phyloP scores from a whole-genome alignment of 441 rosid genomes.

The Theobroma grandiflorum region DNA sequence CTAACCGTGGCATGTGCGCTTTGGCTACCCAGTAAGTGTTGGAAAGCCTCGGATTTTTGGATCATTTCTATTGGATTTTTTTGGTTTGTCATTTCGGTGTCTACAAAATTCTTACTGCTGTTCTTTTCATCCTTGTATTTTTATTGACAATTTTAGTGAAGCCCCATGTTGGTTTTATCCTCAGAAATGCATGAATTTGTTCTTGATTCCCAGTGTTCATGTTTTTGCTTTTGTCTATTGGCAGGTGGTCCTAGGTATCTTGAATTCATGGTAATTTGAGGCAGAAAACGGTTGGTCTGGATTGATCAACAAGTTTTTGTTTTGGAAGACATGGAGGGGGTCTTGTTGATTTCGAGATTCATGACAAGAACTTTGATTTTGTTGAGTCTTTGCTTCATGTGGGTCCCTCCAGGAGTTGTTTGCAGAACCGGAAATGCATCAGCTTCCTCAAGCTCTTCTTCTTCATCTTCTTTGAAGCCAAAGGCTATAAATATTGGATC shows the following conservation, averaged over 20 bases:
- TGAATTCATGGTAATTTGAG: conserved; percentile 16
- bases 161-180: background rate
- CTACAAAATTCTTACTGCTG: background rate
- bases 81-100: conserved; percentile 9
- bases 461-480: conserved; percentile 49
- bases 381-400: conserved; percentile 42
- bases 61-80: background rate
- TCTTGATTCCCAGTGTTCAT: background rate
- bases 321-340: conserved; percentile 43
- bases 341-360: conserved; percentile 36
- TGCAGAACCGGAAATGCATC: conserved; percentile 5
- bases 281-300: conserved; percentile 8
- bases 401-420: conserved; percentile 44
- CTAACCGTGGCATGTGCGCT: background rate
- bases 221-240: background rate
- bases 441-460: conserved; percentile 13
- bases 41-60: background rate
- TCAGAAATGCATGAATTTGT: conserved; percentile 8
- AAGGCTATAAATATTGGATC: conserved; percentile 67
- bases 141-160: background rate
- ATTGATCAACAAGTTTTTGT: background rate
- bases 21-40: conserved; percentile 15
- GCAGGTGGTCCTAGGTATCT: conserved; percentile 13
- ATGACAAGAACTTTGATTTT: conserved; percentile 38
- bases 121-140: background rate